These are phyloP conservation scores for Vigna mungo DNA, from an alignment of 306 rosid species.

Conservation along the genomic window DNA sequence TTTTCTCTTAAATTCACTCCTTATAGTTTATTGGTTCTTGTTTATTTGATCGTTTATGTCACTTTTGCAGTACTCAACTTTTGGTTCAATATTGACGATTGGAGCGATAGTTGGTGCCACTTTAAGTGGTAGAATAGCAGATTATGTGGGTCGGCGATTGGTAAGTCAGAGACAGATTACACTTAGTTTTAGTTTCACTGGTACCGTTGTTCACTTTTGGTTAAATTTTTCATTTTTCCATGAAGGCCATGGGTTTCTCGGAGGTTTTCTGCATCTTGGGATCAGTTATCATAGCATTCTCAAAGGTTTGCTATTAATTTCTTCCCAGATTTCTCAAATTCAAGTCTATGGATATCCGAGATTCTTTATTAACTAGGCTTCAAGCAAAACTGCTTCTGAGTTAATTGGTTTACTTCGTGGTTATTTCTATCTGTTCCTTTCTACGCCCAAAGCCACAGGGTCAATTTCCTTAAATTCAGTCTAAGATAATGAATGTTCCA, in stretches of 20 bases:
- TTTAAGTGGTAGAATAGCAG: constrained; percentile 74
- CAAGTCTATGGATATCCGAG: background rate
- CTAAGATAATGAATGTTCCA: constrained; percentile 31
- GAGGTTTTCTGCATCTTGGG: constrained; percentile 77
- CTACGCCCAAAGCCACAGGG: too few species aligned
- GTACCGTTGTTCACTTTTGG: background rate
- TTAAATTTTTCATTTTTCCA: constrained; percentile 39
- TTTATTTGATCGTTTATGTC: background rate
- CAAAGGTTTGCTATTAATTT: constrained; percentile 57
- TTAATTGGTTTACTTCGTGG: background rate
- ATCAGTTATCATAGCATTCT: constrained; percentile 66
- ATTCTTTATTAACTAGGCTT: background rate
- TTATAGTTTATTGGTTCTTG: too few species aligned
- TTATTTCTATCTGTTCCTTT: too few species aligned
- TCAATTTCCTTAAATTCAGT: constrained; percentile 4
- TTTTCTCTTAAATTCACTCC: too few species aligned
- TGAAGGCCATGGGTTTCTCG: constrained; percentile 77
- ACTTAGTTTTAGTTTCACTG: background rate
- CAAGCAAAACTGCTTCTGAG: background rate
- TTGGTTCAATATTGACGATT: constrained; percentile 85
- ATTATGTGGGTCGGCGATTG: constrained; percentile 75
- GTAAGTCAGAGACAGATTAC: constrained; percentile 55
- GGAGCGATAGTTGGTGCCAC: constrained; percentile 92
- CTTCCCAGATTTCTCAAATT: background rate
- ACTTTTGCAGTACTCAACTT: constrained; percentile 66